A percentile compares a stretch with the other conserved stretches of the same genome.
Conservation (phyloP, 1,284 basidiomycete species). For the Fistulina hepatica region DNA sequence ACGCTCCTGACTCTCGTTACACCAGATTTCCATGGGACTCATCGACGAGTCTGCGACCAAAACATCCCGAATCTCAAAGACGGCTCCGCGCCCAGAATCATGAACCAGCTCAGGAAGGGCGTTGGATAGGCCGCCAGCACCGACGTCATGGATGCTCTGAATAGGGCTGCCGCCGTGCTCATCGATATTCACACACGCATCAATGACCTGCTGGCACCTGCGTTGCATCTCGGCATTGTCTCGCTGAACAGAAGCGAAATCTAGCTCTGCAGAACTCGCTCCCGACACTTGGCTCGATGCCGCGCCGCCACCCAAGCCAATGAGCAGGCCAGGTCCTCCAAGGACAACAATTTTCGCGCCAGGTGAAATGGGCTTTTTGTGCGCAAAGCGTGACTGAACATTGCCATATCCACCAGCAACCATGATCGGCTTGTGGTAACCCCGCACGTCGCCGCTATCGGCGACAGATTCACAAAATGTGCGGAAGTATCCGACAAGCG, state of each 20-base stretch:
- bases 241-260: slow-evolving; percentile 95
- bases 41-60: slow-evolving; percentile 87
- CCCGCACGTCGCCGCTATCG: slow-evolving; percentile 66
- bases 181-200: slow-evolving; percentile 82
- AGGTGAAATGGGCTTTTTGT: slow-evolving; percentile 63
- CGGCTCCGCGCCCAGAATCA: slow-evolving; percentile 83
- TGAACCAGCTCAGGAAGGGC: slow-evolving; percentile 96
- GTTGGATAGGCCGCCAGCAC: slow-evolving; percentile 94
- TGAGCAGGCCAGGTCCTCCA: slow-evolving; percentile 95
- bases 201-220: slow-evolving; percentile 95
- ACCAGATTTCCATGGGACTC: slow-evolving; percentile 99
- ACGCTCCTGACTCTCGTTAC: slow-evolving; percentile 97
- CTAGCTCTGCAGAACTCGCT: slow-evolving; percentile 80
- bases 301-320: slow-evolving; percentile 93
- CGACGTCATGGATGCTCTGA: slow-evolving; percentile 96
- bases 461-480: slow-evolving; percentile 72
- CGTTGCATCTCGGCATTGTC: slow-evolving; percentile 99
- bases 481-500: slow-evolving; percentile 76
- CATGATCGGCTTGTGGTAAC: slow-evolving; percentile 99
- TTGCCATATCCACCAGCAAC: slow-evolving; percentile 95
- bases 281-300: slow-evolving; percentile 90
- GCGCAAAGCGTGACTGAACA: slow-evolving; percentile 73
- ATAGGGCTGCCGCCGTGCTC: too few relatives aligned
- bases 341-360: slow-evolving; percentile 87
- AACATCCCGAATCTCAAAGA: slow-evolving; percentile 92